Base-by-base conservation (phyloP, 805 yeast genomes). In the Hyphopichia homilentoma region DNA sequence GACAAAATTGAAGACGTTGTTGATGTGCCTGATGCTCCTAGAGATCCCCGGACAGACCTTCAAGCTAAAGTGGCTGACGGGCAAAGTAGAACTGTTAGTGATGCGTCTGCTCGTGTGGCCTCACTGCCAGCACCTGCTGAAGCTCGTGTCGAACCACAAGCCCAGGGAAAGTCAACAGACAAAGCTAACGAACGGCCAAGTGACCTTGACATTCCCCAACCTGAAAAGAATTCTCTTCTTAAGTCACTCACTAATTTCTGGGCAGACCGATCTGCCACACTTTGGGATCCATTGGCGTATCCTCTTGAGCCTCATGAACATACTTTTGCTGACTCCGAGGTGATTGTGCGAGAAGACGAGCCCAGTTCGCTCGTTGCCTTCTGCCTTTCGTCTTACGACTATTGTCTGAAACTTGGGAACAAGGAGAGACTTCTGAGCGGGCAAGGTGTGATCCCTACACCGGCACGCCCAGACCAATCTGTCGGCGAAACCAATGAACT, bases 261-360 rank as follows among this genome's bases (percentile, higher is more conserved):
- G 97, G 97, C 97, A 1, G 97, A 93, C 59, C 67, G 98, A 48
- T 85, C 97, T 1, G 93, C 97, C 1, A 82, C 94, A 2, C 70
- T 93, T 14, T 94, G 97, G 97, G 88, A 85, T 43, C 95, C 96
- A 0, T 65, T 93, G 21, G 81, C 76, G 13, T 89, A 88, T 57
- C 96, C 97, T 2, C 66, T 89, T 34, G 71, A 62, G 25, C 73
- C 88, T 0, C 73, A 82, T 0, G 97, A 93, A 51, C 97, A 93
- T 54, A 77, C 90, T 1, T 93, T 93, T 65, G 87, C 86, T 13
- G 97, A 94, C 51, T 85, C 95, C 6, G 87, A 85, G 54, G 95
- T 93, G 14, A 81, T 93, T 36, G 90, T 93, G 7, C 67, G 98
- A 31, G 99, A 93, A 48, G 96, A 87, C 54, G 99, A 93, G 53